Evolutionary conservation across 306 rosid genomes (phyloP).

Genomic region (Medicago lupulina): DNA sequence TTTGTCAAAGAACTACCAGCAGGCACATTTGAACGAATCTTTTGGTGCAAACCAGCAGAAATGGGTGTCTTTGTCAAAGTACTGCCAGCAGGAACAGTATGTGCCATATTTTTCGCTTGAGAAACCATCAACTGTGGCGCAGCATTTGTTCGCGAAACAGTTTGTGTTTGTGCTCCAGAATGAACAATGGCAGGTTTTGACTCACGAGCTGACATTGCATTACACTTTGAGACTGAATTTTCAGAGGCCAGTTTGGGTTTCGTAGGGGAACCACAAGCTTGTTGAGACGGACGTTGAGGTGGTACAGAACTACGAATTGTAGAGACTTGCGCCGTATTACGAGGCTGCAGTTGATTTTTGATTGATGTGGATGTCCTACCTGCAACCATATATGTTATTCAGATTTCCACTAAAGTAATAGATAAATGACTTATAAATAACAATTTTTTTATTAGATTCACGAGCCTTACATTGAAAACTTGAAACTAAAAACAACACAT

Average conservation of each 20-base stretch:
- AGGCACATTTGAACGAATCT: conserved; percentile 52
- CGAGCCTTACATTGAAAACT: not conserved
- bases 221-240: conserved; percentile 53
- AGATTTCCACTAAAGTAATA: conserved; percentile 24
- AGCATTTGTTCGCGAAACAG: conserved; percentile 16
- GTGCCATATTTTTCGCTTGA: conserved; percentile 57
- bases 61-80: conserved; percentile 48
- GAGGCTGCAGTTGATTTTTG: conserved; percentile 46
- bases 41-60: conserved; percentile 43
- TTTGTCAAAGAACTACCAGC: not conserved
- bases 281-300: conserved; percentile 54
- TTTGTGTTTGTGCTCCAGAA: conserved; percentile 9
- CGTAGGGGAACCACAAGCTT: conserved; percentile 46
- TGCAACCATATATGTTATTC: conserved; percentile 44
- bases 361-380: conserved; percentile 46
- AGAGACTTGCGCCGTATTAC: conserved; percentile 43
- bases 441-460: conserved; percentile 6
- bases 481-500: not conserved
- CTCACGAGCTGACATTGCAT: conserved; percentile 33
- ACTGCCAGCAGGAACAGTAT: conserved; percentile 50
- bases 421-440: conserved; percentile 4
- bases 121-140: conserved; percentile 58
- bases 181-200: not conserved
- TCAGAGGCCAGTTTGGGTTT: conserved; percentile 52
- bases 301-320: conserved; percentile 38